These are phyloP conservation scores for Pterocarpus macrocarpus DNA, from an alignment of 306 rosid species.

Conservation along the genomic window DNA sequence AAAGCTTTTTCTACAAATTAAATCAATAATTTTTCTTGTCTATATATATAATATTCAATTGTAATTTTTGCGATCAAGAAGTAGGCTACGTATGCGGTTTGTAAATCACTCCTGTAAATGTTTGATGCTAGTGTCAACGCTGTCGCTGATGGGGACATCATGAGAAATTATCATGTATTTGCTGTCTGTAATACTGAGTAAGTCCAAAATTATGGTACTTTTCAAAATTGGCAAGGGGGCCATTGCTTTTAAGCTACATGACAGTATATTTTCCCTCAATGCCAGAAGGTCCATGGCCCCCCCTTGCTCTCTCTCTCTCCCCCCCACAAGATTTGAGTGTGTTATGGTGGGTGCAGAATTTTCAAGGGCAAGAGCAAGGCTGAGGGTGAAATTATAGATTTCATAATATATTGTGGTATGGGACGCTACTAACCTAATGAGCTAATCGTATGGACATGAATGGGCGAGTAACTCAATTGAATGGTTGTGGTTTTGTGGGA, in stretches of 20 bases:
- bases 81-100: conserved; percentile 70
- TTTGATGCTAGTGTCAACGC: conserved; percentile 52
- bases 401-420: conserved; percentile 30
- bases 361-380: conserved; percentile 41
- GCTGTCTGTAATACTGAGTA: conserved; percentile 47
- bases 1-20: background rate
- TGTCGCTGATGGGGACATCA: conserved; percentile 56
- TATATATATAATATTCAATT: background rate
- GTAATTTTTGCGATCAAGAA: conserved; percentile 61
- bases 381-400: conserved; percentile 1
- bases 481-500: conserved; percentile 25
- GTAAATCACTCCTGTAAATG: conserved; percentile 64
- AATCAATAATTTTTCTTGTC: background rate
- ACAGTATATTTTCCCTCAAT: conserved; percentile 38
- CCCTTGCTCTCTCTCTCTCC: conserved; percentile 9
- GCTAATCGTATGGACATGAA: conserved; percentile 19
- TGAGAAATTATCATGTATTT: conserved; percentile 39
- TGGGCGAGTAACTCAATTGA: background rate
- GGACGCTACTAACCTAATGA: background rate
- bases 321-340: conserved; percentile 28
- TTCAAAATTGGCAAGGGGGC: conserved; percentile 60
- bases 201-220: conserved; percentile 63
- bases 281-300: conserved; percentile 45
- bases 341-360: conserved; percentile 48
- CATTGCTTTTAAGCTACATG: conserved; percentile 53